A percentile compares a stretch with the other conserved stretches of the same genome.
These are phyloP conservation scores for Dactylellina haptotyla DNA, from an alignment of 2,329 filamentous ascomycete species.

Conservation along the genomic window DNA sequence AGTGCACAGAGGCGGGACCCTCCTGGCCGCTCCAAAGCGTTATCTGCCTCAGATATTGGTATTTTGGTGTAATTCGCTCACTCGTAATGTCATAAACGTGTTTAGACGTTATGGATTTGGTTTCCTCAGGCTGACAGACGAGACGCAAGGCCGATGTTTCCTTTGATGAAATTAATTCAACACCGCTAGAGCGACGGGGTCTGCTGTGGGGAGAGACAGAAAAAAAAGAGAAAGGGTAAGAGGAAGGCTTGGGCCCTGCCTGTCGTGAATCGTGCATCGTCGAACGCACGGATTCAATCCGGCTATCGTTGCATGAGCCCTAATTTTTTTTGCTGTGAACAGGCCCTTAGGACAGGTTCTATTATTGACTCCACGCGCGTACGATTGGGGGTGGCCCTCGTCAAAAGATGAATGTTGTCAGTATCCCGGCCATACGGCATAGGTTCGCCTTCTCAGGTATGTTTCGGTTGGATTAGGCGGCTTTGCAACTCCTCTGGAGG, in stretches of 20 bases:
- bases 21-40: conserved; percentile 29
- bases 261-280: conserved; percentile 36
- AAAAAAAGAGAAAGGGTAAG: background rate
- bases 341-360: conserved; percentile 32
- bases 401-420: conserved; percentile 48
- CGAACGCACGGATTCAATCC: conserved; percentile 31
- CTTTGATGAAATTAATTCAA: too few species aligned
- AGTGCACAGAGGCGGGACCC: background rate
- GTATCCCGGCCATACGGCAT: conserved; percentile 21
- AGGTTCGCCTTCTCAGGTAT: conserved; percentile 50
- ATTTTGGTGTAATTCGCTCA: conserved; percentile 24
- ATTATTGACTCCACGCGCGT: conserved; percentile 38
- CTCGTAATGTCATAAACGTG: conserved; percentile 25
- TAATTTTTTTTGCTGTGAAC: conserved; percentile 20
- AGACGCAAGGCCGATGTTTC: conserved; percentile 17
- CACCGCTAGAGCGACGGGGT: too few species aligned
- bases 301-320: conserved; percentile 52
- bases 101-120: conserved; percentile 25
- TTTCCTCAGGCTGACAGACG: conserved; percentile 22
- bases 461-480: conserved; percentile 52
- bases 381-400: conserved; percentile 22
- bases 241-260: background rate
- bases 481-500: conserved; percentile 5
- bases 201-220: too few species aligned
- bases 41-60: conserved; percentile 39